Evolutionary conservation across 2,329 filamentous ascomycete species (phyloP), one percentile per base, ranked within the genome.

Genomic region (Plenodomus biglobosus): DNA sequence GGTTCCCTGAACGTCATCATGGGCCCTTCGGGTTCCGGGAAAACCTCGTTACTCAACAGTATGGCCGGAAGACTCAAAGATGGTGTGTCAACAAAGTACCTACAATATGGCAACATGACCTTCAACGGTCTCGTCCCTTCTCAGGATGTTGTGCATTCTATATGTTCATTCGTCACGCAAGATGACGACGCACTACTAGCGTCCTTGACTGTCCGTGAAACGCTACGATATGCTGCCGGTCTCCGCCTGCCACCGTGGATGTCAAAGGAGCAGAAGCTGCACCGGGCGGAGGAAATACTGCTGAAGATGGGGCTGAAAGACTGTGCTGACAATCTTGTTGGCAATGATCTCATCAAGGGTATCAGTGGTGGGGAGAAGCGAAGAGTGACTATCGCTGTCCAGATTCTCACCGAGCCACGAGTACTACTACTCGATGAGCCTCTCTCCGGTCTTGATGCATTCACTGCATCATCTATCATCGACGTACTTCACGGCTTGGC

Each of bases 301-400:
- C 67, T 87, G 15, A 89, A 89, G 64, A 84, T 91, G 80, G 88
- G 88, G 0, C 71, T 91, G 3, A 90, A 89, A 59, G 87, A 91
- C 56, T 91, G 87, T 55, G 88, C 87, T 1, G 83, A 90, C 61
- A 89, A 87, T 44, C 68, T 90, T 0, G 80, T 92, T 8, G 88
- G 88, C 2, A 86, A 81, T 48, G 85, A 88, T 8, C 69, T 88
- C 3, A 78, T 88, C 56, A 91, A 91, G 65, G 87, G 88, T 0
- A 90, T 92, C 22, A 90, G 86, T 8, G 88, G 88, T 2, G 88
- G 88, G 16, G 87, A 92, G 69, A 91, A 90, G 70, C 79, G 88
- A 2, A 80, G 88, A 46, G 86, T 91, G 5, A 87, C 85, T 2
- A 90, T 92, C 52, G 88, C 87, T 0, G 83, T 90, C 0, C 88